A percentile compares a stretch with the other conserved stretches of the same genome.
phyloP scores from a whole-genome alignment of 2,329 filamentous ascomycete species.

The Neonectria ditissima region DNA sequence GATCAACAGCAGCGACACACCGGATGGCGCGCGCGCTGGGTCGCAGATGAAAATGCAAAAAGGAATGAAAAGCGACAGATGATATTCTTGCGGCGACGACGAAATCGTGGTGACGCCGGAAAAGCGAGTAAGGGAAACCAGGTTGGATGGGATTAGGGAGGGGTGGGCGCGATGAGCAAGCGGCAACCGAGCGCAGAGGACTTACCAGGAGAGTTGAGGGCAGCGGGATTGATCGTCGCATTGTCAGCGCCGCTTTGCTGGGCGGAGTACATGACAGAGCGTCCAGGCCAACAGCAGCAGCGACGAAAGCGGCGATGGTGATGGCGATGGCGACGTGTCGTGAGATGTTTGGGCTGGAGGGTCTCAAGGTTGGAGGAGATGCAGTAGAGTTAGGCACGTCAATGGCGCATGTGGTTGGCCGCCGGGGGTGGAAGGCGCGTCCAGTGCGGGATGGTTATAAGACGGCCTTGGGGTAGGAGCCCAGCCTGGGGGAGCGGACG shows the following conservation, averaged over 20 bases:
- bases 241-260: slow-evolving; percentile 80
- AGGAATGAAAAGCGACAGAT: neutral
- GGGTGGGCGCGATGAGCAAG: slow-evolving; percentile 31
- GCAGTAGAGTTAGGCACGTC: slow-evolving; percentile 57
- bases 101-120: slow-evolving; percentile 14
- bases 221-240: slow-evolving; percentile 92
- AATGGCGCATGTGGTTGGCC: slow-evolving; percentile 65
- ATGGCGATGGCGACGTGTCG: slow-evolving; percentile 69
- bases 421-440: slow-evolving; percentile 48
- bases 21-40: slow-evolving; percentile 20
- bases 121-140: slow-evolving; percentile 16
- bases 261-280: slow-evolving; percentile 53
- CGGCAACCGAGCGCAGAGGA: slow-evolving; percentile 41
- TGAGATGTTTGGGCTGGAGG: slow-evolving; percentile 67
- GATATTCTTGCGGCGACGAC: slow-evolving; percentile 23
- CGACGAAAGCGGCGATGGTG: slow-evolving; percentile 38
- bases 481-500: slow-evolving; percentile 37
- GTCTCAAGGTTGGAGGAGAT: slow-evolving; percentile 55
- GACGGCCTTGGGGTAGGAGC: slow-evolving; percentile 35
- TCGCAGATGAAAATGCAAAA: slow-evolving; percentile 28
- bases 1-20: slow-evolving; percentile 18
- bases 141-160: slow-evolving; percentile 29
- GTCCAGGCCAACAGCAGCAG: slow-evolving; percentile 43
- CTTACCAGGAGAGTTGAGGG: slow-evolving; percentile 83
- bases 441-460: slow-evolving; percentile 44